Evolutionary conservation across 495 filamentous ascomycete species (phyloP).

Genomic region (Polyplosphaeria fusca): DNA sequence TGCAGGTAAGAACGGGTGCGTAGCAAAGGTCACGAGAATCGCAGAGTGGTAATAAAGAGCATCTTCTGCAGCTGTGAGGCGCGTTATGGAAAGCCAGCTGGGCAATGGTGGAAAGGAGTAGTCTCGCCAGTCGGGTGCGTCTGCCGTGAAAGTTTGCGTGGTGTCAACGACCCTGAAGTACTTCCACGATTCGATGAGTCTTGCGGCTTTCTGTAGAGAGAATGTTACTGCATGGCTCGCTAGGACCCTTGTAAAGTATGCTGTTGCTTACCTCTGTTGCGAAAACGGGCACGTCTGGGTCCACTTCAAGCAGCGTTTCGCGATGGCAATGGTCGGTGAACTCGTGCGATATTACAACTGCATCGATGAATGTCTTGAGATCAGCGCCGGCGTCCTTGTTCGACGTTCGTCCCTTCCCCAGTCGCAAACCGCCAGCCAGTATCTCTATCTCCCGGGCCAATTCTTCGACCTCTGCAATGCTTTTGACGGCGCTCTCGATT

Average conservation of each 20-base stretch:
- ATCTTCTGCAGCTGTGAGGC: constrained; percentile 46
- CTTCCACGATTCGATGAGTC: constrained; percentile 47
- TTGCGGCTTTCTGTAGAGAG: constrained; percentile 45
- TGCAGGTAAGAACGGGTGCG: constrained; percentile 9
- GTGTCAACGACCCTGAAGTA: constrained; percentile 48
- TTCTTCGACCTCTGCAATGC: constrained; percentile 37
- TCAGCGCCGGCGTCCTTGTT: constrained; percentile 1
- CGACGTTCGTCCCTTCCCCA: constrained; percentile 16
- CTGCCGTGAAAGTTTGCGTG: constrained; percentile 37
- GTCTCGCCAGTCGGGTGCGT: constrained; percentile 40
- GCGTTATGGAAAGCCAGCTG: constrained; percentile 49
- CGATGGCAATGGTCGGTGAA: constrained; percentile 43
- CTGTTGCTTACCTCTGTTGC: constrained; percentile 45
- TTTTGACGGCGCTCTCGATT: constrained; percentile 46
- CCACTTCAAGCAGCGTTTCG: constrained; percentile 50
- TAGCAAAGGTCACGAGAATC: constrained; percentile 49
- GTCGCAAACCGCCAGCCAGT: constrained; percentile 25
- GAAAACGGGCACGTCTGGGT: constrained; percentile 48
- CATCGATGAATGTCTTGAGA: constrained; percentile 43
- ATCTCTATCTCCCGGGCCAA: constrained; percentile 35
- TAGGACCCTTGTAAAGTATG: too few relatives aligned
- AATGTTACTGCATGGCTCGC: too few relatives aligned
- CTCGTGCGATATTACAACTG: constrained; percentile 52
- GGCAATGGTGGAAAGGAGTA: constrained; percentile 45
- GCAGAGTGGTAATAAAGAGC: constrained; percentile 54